Evolutionary conservation across 2,329 filamentous ascomycete genomes (phyloP).

Genomic region (Trichoderma sp.): DNA sequence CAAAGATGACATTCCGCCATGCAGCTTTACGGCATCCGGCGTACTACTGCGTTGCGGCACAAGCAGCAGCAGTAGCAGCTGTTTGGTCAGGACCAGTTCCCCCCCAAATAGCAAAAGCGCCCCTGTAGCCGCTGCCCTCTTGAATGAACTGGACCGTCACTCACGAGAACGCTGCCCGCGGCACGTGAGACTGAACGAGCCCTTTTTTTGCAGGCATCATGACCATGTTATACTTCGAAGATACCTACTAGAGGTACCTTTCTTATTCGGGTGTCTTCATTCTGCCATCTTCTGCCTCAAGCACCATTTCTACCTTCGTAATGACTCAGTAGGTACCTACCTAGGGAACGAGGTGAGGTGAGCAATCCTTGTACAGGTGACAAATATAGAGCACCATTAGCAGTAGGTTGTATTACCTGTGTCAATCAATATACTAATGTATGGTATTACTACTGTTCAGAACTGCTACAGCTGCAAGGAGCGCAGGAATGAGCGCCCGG

Average conservation of each 20-base stretch:
- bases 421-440: not conserved
- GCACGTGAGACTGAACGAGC: constrained; percentile 7
- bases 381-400: not conserved
- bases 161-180: not conserved
- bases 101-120: not conserved
- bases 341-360: too few relatives aligned
- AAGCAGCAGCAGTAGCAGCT: not conserved
- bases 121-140: constrained; percentile 1
- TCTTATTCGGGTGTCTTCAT: not conserved
- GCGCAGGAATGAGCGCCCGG: constrained; percentile 14
- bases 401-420: not conserved
- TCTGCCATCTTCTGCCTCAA: not conserved
- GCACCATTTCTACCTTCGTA: not conserved
- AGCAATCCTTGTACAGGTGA: not conserved
- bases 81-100: too few relatives aligned
- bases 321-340: too few relatives aligned
- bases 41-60: too few relatives aligned
- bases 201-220: not conserved
- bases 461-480: constrained; percentile 14
- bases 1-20: constrained; percentile 19
- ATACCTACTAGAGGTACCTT: not conserved
- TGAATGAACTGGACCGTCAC: not conserved
- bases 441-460: not conserved
- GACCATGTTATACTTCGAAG: not conserved
- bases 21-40: constrained; percentile 3